Conservation (phyloP, 1,139 yeast genomes). For the Debaryomyces fabryi region DNA sequence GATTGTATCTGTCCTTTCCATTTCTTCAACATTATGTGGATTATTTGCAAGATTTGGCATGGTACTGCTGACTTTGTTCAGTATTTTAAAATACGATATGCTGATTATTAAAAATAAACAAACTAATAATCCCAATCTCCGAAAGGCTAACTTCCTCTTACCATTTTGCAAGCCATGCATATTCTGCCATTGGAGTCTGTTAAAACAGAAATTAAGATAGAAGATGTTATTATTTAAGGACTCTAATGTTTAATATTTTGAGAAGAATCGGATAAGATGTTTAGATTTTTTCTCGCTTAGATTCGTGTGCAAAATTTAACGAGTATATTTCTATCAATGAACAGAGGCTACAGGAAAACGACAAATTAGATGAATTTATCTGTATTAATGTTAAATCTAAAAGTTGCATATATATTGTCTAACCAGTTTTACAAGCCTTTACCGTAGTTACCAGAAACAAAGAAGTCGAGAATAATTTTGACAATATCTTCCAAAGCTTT, state of each 20-base stretch:
- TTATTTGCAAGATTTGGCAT: background rate
- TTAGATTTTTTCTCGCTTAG: background rate
- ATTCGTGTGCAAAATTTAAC: background rate
- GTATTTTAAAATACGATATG: background rate
- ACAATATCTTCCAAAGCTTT: conserved; percentile 77
- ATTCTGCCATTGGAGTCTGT: background rate
- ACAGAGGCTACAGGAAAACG: background rate
- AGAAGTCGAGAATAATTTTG: conserved; percentile 70
- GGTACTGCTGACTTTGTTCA: background rate
- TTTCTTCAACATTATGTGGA: background rate
- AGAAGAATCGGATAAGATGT: background rate
- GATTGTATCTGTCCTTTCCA: no score
- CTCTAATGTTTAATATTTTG: background rate
- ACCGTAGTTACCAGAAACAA: conserved; percentile 80
- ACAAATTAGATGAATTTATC: background rate
- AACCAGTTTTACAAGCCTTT: conserved; percentile 66
- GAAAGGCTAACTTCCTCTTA: background rate
- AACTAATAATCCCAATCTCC: background rate
- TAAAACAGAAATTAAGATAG: background rate
- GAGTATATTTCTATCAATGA: no score
- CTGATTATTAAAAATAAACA: background rate
- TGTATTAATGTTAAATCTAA: background rate
- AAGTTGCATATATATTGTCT: background rate
- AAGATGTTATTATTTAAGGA: background rate
- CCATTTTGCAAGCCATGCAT: background rate